Evolutionary conservation across 805 yeast species (phyloP).

Genomic region (Wickerhamomyces sydowiorum): DNA sequence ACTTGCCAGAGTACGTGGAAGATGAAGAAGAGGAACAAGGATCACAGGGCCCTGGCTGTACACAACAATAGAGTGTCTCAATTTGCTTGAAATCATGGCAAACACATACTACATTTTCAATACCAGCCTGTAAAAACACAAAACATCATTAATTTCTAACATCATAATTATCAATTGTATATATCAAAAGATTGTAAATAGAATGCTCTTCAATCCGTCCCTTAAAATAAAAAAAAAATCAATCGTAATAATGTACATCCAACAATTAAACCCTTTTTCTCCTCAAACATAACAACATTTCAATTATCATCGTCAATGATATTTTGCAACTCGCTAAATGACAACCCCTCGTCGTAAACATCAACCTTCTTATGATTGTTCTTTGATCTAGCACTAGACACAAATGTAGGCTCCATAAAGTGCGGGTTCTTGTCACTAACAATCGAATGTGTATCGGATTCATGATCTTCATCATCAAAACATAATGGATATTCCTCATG

Average conservation of each 20-base stretch:
- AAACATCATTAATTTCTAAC: no score
- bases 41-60: constrained; percentile 30
- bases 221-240: no score
- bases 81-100: no score
- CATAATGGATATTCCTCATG: constrained; percentile 16
- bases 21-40: constrained; percentile 12
- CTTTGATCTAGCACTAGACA: constrained; percentile 12
- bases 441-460: constrained; percentile 15
- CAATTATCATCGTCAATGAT: constrained; percentile 9
- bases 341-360: constrained; percentile 15
- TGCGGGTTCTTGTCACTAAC: constrained; percentile 8
- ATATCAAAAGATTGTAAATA: no score
- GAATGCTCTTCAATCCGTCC: no score
- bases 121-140: neutral
- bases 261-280: no score
- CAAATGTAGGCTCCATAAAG: constrained; percentile 23
- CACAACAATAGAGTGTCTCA: constrained; percentile 28
- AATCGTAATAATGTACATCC: neutral
- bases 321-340: constrained; percentile 15
- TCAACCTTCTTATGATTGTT: constrained; percentile 4
- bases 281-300: constrained; percentile 3
- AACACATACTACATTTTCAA: neutral
- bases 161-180: no score
- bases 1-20: constrained; percentile 20
- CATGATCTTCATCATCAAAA: constrained; percentile 22